Percentiles rank a stretch among this genome's conserved stretches.
phyloP scores from a whole-genome alignment of 352 stramenopile species.

The Saprolegnia parasitica region DNA sequence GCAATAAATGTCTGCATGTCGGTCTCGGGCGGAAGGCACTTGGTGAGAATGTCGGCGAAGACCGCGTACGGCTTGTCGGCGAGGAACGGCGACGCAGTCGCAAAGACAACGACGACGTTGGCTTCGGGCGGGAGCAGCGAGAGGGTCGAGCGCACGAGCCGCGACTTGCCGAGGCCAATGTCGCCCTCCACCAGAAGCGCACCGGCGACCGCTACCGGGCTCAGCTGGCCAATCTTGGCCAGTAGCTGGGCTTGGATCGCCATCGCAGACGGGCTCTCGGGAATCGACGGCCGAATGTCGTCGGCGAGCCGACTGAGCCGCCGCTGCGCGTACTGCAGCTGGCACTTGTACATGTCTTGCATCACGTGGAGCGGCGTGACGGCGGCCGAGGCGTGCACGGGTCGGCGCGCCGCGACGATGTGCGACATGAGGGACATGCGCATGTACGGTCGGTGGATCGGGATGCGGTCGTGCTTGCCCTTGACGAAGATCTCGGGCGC shows the following conservation, averaged over 20 bases:
- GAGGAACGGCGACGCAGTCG: constrained; percentile 66
- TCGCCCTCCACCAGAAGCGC: constrained; percentile 78
- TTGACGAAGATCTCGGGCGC: constrained; percentile 88
- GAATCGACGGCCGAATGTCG: constrained; percentile 36
- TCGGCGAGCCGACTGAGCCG: constrained; percentile 53
- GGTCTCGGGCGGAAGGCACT: constrained; percentile 30
- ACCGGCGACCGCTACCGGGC: constrained; percentile 54
- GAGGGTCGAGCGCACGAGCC: constrained; percentile 62
- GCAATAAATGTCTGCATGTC: background rate
- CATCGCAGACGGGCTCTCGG: constrained; percentile 59
- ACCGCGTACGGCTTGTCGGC: constrained; percentile 75
- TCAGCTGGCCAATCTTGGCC: constrained; percentile 62
- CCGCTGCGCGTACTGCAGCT: constrained; percentile 73
- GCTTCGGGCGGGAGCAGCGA: constrained; percentile 40
- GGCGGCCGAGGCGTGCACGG: constrained; percentile 27
- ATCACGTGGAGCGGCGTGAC: constrained; percentile 50
- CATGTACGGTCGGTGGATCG: constrained; percentile 82
- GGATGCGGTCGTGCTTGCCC: constrained; percentile 88
- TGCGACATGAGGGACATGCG: constrained; percentile 69
- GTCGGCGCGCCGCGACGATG: constrained; percentile 63
- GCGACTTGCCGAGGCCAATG: constrained; percentile 78
- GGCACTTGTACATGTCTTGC: constrained; percentile 83
- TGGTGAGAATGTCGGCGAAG: constrained; percentile 73
- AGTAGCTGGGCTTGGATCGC: constrained; percentile 48
- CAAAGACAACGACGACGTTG: constrained; percentile 55